Conservation (phyloP, 495 filamentous ascomycete species). For the Aspergillus homomorphus region DNA sequence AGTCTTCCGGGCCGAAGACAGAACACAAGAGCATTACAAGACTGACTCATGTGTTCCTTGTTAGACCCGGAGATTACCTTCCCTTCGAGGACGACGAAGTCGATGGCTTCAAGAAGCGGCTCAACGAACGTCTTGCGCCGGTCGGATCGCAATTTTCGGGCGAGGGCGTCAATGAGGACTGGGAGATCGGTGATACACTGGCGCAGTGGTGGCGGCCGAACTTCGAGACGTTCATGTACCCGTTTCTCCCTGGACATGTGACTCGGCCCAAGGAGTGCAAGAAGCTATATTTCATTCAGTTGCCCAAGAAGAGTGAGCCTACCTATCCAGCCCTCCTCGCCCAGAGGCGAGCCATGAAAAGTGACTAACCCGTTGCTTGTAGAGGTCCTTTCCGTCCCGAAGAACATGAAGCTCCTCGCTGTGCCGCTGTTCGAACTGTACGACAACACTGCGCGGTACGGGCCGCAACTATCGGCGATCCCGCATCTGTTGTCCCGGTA, state of each 20-base stretch:
- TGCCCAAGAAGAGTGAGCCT: constrained; percentile 82
- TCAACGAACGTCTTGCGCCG: constrained; percentile 90
- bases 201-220: constrained; percentile 99
- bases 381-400: constrained; percentile 97
- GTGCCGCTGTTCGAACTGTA: constrained; percentile 97
- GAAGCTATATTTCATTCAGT: constrained; percentile 95
- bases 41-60: neutral
- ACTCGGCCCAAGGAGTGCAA: constrained; percentile 98
- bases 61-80: constrained; percentile 91
- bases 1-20: too few species aligned
- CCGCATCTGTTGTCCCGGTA: constrained; percentile 90
- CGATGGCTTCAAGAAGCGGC: constrained; percentile 83
- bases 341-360: constrained; percentile 13
- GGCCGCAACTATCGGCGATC: constrained; percentile 92
- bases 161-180: constrained; percentile 81
- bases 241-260: constrained; percentile 91
- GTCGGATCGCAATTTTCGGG: constrained; percentile 84
- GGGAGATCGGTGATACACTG: constrained; percentile 90
- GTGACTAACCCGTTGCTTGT: constrained; percentile 4
- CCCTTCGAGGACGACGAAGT: constrained; percentile 85
- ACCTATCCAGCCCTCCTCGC: neutral
- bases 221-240: constrained; percentile 99
- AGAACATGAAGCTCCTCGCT: constrained; percentile 99
- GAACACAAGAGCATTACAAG: neutral
- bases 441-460: constrained; percentile 92